phyloP scores from a whole-genome alignment of 176 grass and related monocot species.

The Metroxylon sagu region DNA sequence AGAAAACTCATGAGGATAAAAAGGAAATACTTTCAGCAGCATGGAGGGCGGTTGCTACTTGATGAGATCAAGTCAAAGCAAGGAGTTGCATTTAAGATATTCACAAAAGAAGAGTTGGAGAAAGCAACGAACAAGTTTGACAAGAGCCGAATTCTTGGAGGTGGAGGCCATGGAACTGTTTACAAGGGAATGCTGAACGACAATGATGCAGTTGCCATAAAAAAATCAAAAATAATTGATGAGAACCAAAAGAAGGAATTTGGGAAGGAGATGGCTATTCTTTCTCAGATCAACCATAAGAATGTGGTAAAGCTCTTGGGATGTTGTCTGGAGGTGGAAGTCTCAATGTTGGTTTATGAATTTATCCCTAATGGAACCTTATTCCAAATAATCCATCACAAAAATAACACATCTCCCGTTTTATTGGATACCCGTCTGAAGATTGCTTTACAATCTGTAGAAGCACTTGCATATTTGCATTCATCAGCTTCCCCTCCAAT shows the following conservation, averaged over 20 bases:
- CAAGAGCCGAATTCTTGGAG: background rate
- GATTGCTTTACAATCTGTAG: background rate
- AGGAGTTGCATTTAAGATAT: too few relatives aligned
- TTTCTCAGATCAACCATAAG: background rate
- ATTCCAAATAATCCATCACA: background rate
- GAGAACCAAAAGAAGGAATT: background rate
- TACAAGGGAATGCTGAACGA: background rate
- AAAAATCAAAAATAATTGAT: background rate
- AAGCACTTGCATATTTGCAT: background rate
- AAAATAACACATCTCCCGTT: background rate
- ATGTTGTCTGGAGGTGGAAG: constrained; percentile 1
- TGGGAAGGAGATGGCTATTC: constrained; percentile 2
- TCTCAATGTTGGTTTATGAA: background rate
- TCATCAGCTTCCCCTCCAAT: background rate
- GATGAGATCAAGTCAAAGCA: too few relatives aligned
- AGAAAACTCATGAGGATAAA: too few relatives aligned
- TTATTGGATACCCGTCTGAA: background rate
- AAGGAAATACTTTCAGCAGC: too few relatives aligned
- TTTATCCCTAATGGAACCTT: background rate
- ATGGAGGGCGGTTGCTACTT: too few relatives aligned
- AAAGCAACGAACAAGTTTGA: too few relatives aligned
- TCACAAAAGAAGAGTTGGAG: too few relatives aligned
- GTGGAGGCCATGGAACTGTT: background rate
- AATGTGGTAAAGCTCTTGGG: background rate
- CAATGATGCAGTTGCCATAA: background rate